Conservation (phyloP, 108 stramenopile species). For the Nannochloropsis gaditana region DNA sequence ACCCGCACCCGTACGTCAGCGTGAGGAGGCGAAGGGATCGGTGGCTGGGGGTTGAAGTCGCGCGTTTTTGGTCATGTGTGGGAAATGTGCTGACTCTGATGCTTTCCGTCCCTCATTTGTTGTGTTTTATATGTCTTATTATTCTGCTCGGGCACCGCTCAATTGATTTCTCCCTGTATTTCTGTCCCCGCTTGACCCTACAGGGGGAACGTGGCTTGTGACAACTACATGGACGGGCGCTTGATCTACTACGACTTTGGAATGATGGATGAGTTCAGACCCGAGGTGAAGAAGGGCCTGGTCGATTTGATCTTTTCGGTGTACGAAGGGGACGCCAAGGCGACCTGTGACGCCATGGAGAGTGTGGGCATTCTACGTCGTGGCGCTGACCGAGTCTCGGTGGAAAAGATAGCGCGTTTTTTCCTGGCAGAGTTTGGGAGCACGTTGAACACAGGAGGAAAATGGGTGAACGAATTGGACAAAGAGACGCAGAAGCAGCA, state of each 20-base stretch:
- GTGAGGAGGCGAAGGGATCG: not conserved
- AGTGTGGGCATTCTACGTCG: conserved; percentile 80
- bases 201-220: conserved; percentile 76
- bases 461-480: conserved; percentile 27
- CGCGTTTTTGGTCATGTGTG: no score
- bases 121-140: not conserved
- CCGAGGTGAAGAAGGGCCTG: conserved; percentile 24
- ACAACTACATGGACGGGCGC: conserved; percentile 61
- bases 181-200: not conserved
- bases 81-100: no score
- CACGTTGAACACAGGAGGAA: conserved; percentile 59
- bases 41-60: no score
- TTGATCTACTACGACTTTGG: conserved; percentile 91
- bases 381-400: conserved; percentile 84
- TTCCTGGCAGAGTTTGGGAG: conserved; percentile 88
- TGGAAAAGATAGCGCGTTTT: conserved; percentile 86
- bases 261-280: conserved; percentile 87
- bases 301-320: conserved; percentile 51
- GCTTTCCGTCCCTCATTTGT: no score
- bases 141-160: not conserved
- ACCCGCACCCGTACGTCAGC: conserved; percentile 47
- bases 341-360: conserved; percentile 87
- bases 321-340: conserved; percentile 64
- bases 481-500: conserved; percentile 63
- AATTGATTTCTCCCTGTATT: not conserved